phyloP scores from a whole-genome alignment of 306 rosid genomes.

The Nissolia schottii region DNA sequence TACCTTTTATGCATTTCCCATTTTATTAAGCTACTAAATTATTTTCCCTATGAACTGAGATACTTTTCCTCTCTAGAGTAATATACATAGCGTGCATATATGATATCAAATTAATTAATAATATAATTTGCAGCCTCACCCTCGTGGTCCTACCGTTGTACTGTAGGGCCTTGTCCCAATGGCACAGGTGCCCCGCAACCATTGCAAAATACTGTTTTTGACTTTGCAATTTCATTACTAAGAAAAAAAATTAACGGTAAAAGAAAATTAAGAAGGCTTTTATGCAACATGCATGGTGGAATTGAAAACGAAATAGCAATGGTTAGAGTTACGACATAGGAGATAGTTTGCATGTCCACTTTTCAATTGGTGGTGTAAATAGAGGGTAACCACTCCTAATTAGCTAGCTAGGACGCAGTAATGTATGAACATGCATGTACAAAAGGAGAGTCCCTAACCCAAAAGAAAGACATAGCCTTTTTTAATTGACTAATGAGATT shows the following conservation, averaged over 20 bases:
- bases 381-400: neutral
- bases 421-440: slow-evolving; percentile 4
- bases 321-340: neutral
- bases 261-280: neutral
- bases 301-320: neutral
- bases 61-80: neutral
- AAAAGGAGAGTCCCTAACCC: slow-evolving; percentile 2
- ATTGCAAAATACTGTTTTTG: neutral
- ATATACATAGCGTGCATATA: neutral
- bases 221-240: neutral
- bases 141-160: neutral
- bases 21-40: too few species aligned
- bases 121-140: neutral
- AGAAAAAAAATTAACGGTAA: neutral
- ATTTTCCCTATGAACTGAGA: too few species aligned
- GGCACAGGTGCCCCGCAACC: neutral
- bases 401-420: neutral
- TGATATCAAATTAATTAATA: too few species aligned
- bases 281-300: neutral
- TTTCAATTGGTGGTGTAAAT: neutral
- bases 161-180: neutral
- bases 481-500: slow-evolving; percentile 23
- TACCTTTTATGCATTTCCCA: too few species aligned
- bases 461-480: slow-evolving; percentile 9
- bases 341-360: neutral